A percentile compares a stretch with the other conserved stretches of the same genome.
Conservation (phyloP, 1,139 yeast genomes). For the Suhomyces chickasaworum region DNA sequence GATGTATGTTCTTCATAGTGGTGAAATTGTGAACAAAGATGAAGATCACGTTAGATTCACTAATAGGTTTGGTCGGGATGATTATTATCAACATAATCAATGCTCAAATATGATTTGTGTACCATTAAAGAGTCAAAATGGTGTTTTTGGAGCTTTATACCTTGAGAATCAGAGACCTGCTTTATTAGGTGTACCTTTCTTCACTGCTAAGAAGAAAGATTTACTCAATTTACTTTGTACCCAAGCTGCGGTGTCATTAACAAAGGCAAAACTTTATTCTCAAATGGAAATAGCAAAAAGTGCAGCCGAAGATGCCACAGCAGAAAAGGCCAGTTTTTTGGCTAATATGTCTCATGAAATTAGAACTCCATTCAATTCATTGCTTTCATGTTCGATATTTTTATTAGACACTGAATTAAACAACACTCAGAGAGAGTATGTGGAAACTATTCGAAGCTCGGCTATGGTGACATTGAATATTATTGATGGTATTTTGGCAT, state of each 20-base stretch:
- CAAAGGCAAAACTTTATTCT: slow-evolving; percentile 49
- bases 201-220: slow-evolving; percentile 40
- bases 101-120: slow-evolving; percentile 46
- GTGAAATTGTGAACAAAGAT: slow-evolving; percentile 40
- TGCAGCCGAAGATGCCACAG: slow-evolving; percentile 62
- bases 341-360: slow-evolving; percentile 67
- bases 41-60: slow-evolving; percentile 42
- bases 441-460: slow-evolving; percentile 54
- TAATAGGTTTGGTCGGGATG: slow-evolving; percentile 39
- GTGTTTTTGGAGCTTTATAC: slow-evolving; percentile 51
- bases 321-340: slow-evolving; percentile 57
- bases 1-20: slow-evolving; percentile 42
- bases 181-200: slow-evolving; percentile 19
- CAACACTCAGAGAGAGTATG: slow-evolving; percentile 53
- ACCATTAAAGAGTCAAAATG: slow-evolving; percentile 49
- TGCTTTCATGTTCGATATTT: slow-evolving; percentile 56
- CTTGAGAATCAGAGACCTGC: slow-evolving; percentile 37
- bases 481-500: slow-evolving; percentile 59
- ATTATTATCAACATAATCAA: slow-evolving; percentile 40
- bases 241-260: slow-evolving; percentile 57
- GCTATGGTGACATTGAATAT: slow-evolving; percentile 57
- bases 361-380: slow-evolving; percentile 59
- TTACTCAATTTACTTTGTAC: slow-evolving; percentile 50
- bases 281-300: slow-evolving; percentile 56
- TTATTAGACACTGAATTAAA: slow-evolving; percentile 51